Evolutionary conservation across 257 asterid species (phyloP).

Genomic region (Leonotis leonurus): DNA sequence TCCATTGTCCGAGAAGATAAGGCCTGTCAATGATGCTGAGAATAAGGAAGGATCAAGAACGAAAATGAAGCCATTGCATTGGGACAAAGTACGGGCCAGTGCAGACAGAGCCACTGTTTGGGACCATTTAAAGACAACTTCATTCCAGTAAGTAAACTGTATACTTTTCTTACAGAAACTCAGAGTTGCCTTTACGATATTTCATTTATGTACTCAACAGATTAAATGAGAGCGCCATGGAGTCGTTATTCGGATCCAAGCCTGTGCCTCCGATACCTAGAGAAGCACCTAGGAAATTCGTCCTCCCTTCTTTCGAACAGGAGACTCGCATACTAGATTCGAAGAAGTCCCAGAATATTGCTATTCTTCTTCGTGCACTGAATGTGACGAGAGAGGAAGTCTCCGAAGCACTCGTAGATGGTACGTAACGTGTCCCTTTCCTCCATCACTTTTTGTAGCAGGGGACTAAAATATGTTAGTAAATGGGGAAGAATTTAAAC

Average conservation of each 20-base stretch:
- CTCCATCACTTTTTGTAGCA: not conserved
- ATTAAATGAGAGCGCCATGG: conserved; percentile 83
- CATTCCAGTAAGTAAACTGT: conserved; percentile 66
- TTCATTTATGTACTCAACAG: conserved; percentile 31
- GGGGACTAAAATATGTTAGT: not conserved
- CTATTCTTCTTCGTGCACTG: conserved; percentile 77
- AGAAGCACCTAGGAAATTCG: conserved; percentile 47
- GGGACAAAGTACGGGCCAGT: conserved; percentile 87
- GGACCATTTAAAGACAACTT: conserved; percentile 77
- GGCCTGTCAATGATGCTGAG: conserved; percentile 25
- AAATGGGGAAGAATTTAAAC: no score
- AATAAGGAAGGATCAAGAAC: conserved; percentile 52
- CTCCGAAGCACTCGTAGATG: conserved; percentile 77
- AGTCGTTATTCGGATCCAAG: conserved; percentile 70
- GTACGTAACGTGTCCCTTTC: conserved; percentile 32
- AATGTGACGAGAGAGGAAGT: conserved; percentile 83
- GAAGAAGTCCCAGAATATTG: conserved; percentile 86
- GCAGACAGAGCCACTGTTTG: conserved; percentile 73
- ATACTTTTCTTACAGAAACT: not conserved
- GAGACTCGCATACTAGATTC: conserved; percentile 69
- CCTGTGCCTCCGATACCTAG: conserved; percentile 40
- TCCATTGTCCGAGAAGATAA: conserved; percentile 24
- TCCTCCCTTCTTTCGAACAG: conserved; percentile 40
- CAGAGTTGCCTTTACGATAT: conserved; percentile 1
- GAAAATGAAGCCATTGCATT: conserved; percentile 72